Percentiles rank a stretch among this genome's conserved stretches.
Conservation (phyloP, 208 protist genomes). For the Angomonas ambiguus region DNA sequence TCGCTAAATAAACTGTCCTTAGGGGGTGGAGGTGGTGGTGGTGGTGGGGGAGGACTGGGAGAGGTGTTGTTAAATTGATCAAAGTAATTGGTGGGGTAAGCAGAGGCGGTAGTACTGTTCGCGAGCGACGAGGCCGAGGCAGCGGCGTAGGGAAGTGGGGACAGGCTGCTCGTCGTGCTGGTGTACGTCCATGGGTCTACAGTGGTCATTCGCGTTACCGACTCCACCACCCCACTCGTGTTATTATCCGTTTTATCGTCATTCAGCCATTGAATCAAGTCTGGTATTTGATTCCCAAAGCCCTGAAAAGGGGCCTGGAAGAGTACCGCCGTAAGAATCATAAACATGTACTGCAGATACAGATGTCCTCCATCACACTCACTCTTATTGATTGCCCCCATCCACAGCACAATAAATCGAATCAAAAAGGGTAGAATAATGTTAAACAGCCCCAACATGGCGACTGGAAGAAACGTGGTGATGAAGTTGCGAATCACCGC, state of each 20-base stretch:
- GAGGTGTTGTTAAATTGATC: neutral
- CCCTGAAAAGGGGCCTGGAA: slow-evolving; percentile 83
- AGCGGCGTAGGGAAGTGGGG: too few relatives aligned
- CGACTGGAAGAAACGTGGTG: slow-evolving; percentile 61
- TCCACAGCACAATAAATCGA: slow-evolving; percentile 51
- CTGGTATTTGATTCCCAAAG: slow-evolving; percentile 39
- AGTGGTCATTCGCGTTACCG: neutral
- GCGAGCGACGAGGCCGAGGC: neutral
- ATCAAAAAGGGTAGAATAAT: slow-evolving; percentile 65
- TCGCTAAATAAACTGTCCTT: neutral
- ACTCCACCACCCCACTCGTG: neutral
- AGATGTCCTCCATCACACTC: slow-evolving; percentile 61
- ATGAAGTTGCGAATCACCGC: slow-evolving; percentile 35
- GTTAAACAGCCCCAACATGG: slow-evolving; percentile 70
- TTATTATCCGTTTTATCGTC: slow-evolving; percentile 24
- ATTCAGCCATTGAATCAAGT: slow-evolving; percentile 28
- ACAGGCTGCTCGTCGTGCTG: too few relatives aligned
- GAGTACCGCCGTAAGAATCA: slow-evolving; percentile 81
- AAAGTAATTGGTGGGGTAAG: neutral
- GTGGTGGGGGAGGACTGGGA: neutral
- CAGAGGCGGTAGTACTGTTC: neutral
- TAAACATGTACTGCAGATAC: slow-evolving; percentile 81
- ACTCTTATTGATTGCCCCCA: slow-evolving; percentile 61
- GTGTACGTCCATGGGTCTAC: too few relatives aligned
- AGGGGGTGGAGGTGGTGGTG: neutral